Base-by-base conservation (phyloP, 2,329 filamentous ascomycete genomes). In the Diaporthe citrichinensis region DNA sequence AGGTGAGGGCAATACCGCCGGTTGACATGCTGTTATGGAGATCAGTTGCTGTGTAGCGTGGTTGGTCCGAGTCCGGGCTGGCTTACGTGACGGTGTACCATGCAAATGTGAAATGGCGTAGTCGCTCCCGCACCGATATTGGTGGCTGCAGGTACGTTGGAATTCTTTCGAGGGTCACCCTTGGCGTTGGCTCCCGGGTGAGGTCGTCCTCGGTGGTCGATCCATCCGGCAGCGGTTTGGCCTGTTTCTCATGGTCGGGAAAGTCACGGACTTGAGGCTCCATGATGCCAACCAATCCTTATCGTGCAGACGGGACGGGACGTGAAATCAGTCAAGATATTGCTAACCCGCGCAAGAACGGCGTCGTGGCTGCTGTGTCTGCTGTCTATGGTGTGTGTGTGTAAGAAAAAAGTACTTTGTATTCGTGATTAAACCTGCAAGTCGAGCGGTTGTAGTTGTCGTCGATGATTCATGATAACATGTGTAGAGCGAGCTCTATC, bases 91-190 rank as follows among this genome's bases (percentile, higher is more conserved):
- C 76, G 0, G 82, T 83, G 77, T 82, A 83, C 82, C 82, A 83
- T 7, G 82, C 82, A 78, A 82, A 83, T 5, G 82, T 83, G 62
- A 83, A 83, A 72, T 83, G 82, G 34, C 79, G 76, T 28, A 83
- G 73, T 12, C 81, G 78, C 49, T 81, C 77, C 49, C 79, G 79
- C 65, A 82, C 74, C 10, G 81, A 79, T 28, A 83, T 77, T 49
- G 76, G 69, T 7, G 81, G 81, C 72, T 82, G 81, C 15, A 82
- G 77, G 55, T 80, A 80, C 5, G 81, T 83, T 14, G 81, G 81
- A 7, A 82, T 75, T 44, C 80, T 78, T 71, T 81, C 79, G 53
- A 81, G 72, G 51, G 73, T 39, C 3, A 68, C 59, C 41, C 71
- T 73, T 10, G 74, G 49, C 6, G 62, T 49, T 14, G 49, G 76